phyloP scores from a whole-genome alignment of 208 protist species.

The Porcisia deanei region DNA sequence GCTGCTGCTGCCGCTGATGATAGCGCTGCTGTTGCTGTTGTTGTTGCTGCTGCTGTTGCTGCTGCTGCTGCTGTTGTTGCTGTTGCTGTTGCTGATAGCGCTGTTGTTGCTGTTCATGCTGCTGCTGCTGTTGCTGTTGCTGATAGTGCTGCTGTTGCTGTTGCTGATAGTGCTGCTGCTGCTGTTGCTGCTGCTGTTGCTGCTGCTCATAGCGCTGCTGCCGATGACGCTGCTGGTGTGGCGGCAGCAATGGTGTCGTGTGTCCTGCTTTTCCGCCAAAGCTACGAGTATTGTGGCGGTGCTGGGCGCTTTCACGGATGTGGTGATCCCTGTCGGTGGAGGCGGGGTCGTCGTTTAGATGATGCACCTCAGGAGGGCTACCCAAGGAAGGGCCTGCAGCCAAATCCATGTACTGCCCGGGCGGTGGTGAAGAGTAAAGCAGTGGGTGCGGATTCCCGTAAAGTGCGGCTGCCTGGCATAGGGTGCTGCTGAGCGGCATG shows the following conservation, averaged over 20 bases:
- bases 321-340: neutral
- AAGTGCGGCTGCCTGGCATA: conserved; percentile 54
- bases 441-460: conserved; percentile 85
- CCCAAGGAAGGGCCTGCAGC: conserved; percentile 5
- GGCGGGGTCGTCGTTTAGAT: neutral
- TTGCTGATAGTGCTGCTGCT: neutral
- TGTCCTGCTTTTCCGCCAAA: neutral
- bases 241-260: neutral
- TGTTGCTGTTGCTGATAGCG: neutral
- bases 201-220: neutral
- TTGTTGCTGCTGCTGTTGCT: neutral
- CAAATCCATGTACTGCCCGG: conserved; percentile 10
- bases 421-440: conserved; percentile 42
- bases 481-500: conserved; percentile 60
- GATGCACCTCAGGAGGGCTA: neutral
- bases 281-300: neutral
- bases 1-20: neutral
- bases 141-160: neutral
- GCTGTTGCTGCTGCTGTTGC: neutral
- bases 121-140: neutral
- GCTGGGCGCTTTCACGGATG: neutral
- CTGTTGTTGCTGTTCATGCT: neutral
- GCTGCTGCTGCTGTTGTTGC: neutral
- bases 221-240: neutral
- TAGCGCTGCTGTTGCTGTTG: no score